Conservation (phyloP, 768 basidiomycete genomes). For the Boletus reticuloceps region DNA sequence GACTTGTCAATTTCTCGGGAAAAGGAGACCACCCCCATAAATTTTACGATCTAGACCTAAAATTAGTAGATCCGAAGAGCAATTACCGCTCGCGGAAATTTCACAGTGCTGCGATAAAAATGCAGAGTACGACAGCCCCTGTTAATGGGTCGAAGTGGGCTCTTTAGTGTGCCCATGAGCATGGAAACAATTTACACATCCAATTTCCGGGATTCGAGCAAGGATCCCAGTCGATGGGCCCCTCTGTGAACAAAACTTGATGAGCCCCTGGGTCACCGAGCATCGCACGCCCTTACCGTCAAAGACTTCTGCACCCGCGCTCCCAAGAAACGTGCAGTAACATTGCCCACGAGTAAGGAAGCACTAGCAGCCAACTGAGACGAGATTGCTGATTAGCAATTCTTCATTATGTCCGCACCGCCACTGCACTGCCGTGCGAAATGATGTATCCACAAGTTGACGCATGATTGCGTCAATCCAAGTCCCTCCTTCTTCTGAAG, state of each 20-base stretch:
- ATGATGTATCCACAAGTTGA: too few relatives aligned
- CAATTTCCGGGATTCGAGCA: constrained; percentile 26
- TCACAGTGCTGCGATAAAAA: constrained; percentile 27
- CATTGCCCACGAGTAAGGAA: constrained; percentile 26
- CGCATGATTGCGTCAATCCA: constrained; percentile 16
- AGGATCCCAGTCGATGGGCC: constrained; percentile 15
- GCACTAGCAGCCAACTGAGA: constrained; percentile 27
- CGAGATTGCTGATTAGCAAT: constrained; percentile 23
- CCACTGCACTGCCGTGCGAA: too few relatives aligned
- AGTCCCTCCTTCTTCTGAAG: constrained; percentile 3
- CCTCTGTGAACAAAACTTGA: constrained; percentile 6
- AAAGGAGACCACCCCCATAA: constrained; percentile 18
- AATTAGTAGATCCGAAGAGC: constrained; percentile 24
- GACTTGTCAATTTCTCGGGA: constrained; percentile 17
- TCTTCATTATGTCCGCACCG: constrained; percentile 28
- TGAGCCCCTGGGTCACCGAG: constrained; percentile 13
- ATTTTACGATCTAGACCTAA: constrained; percentile 21
- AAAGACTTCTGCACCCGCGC: constrained; percentile 15
- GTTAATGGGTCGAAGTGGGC: constrained; percentile 7
- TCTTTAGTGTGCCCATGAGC: background rate
- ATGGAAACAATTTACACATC: constrained; percentile 13
- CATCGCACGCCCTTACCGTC: constrained; percentile 17
- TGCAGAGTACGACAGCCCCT: constrained; percentile 13
- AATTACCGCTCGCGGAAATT: constrained; percentile 32
- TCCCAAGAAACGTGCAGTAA: constrained; percentile 23